phyloP scores from a whole-genome alignment of 805 yeast genomes.

The Barnettozyma californica region DNA sequence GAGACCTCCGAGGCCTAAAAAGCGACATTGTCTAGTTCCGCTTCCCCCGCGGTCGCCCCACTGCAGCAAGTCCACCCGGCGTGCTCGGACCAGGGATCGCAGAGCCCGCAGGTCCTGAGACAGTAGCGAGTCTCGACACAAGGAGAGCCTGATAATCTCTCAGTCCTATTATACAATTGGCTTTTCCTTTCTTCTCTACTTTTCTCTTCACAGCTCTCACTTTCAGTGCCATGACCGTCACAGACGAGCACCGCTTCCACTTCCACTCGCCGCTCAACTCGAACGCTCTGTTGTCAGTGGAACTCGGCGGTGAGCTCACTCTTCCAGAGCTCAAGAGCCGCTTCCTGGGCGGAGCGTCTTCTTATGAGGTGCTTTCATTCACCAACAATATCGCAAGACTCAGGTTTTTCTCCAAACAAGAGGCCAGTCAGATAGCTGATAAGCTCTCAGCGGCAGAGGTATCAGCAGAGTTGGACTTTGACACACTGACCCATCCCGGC shows the following conservation, averaged over 20 bases:
- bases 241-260: constrained; percentile 2
- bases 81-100: neutral
- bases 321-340: constrained; percentile 2
- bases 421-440: constrained; percentile 11
- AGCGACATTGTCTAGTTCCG: neutral
- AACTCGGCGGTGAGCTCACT: neutral
- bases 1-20: neutral
- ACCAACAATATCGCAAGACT: constrained; percentile 8
- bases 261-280: constrained; percentile 23
- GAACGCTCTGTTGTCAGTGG: constrained; percentile 21
- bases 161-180: neutral
- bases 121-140: neutral
- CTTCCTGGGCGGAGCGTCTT: constrained; percentile 2
- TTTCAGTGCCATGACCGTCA: constrained; percentile 1
- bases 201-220: neutral
- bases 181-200: neutral
- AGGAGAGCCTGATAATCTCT: neutral
- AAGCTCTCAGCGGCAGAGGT: neutral
- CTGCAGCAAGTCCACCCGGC: neutral
- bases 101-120: neutral
- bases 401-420: constrained; percentile 18
- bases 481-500: constrained; percentile 48
- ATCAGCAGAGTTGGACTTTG: constrained; percentile 18
- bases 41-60: neutral
- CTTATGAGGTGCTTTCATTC: constrained; percentile 9